Evolutionary conservation across 257 asterid genomes (phyloP).

Genomic region (Dorcoceras hygrometricum): DNA sequence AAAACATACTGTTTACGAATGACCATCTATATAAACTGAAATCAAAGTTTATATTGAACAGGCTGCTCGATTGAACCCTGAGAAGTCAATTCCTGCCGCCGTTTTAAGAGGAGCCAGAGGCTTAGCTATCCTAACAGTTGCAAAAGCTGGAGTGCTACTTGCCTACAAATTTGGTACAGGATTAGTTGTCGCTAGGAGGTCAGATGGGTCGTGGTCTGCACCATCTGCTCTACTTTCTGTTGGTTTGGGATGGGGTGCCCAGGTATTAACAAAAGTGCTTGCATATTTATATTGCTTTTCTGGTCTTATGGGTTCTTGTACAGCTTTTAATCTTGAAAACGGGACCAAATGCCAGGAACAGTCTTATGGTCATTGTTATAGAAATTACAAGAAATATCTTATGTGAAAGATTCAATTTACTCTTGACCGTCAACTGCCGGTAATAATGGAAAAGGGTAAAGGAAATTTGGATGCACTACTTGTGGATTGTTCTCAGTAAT

Average conservation of each 20-base stretch:
- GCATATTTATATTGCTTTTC: conserved; percentile 6
- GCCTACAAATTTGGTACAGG: conserved; percentile 94
- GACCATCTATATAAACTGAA: conserved; percentile 11
- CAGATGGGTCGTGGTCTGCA: conserved; percentile 99
- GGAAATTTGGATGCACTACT: background rate
- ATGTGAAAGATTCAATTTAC: conserved; percentile 4
- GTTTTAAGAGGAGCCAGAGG: conserved; percentile 92
- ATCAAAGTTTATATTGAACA: conserved; percentile 29
- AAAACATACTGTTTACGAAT: background rate
- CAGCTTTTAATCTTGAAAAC: background rate
- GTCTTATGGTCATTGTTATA: background rate
- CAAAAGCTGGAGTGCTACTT: conserved; percentile 80
- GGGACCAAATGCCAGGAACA: conserved; percentile 1
- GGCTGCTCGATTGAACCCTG: conserved; percentile 93
- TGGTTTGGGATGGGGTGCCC: conserved; percentile 99
- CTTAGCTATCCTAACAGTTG: conserved; percentile 89
- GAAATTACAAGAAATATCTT: conserved; percentile 7
- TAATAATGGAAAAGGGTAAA: background rate
- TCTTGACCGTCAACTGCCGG: background rate
- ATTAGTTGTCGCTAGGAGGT: conserved; percentile 80
- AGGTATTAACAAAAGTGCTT: conserved; percentile 43
- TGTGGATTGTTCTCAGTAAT: background rate
- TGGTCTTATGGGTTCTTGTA: background rate
- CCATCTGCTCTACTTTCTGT: conserved; percentile 90
- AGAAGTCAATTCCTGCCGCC: conserved; percentile 85